phyloP scores from a whole-genome alignment of 257 asterid genomes.

The Forsythia suspensa region DNA sequence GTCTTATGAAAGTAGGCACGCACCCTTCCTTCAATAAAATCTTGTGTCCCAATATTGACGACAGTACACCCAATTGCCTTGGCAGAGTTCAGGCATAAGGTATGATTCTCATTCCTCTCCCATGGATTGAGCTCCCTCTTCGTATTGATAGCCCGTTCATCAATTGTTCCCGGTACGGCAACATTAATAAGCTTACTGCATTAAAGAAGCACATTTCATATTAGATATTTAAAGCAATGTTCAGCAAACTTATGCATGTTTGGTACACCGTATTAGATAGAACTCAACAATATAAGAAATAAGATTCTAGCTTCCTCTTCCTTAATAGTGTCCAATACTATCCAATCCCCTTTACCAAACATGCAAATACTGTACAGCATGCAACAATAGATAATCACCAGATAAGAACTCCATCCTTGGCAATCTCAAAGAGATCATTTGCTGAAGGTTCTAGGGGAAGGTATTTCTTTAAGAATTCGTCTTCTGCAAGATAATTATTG shows the following conservation, averaged over 20 bases:
- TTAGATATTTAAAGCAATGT: neutral
- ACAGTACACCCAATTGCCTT: constrained; percentile 98
- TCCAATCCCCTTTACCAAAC: constrained; percentile 4
- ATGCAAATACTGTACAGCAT: neutral
- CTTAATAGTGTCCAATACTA: neutral
- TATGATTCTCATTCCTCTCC: constrained; percentile 99
- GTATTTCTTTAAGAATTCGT: constrained; percentile 71
- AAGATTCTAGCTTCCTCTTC: neutral
- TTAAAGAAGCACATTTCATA: constrained; percentile 9
- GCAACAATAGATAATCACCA: constrained; percentile 51
- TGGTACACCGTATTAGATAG: neutral
- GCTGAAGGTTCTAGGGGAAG: constrained; percentile 85
- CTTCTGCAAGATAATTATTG: constrained; percentile 85
- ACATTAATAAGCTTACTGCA: constrained; percentile 97
- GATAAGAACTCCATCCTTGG: constrained; percentile 98
- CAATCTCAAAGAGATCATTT: constrained; percentile 88
- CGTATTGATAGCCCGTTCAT: constrained; percentile 93
- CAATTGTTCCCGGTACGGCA: constrained; percentile 97
- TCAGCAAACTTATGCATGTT: neutral
- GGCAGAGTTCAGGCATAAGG: constrained; percentile 96
- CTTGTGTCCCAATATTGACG: constrained; percentile 96
- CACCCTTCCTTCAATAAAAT: constrained; percentile 98
- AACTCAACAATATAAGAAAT: neutral
- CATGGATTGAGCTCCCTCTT: constrained; percentile 91
- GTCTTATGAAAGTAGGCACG: constrained; percentile 6